Evolutionary conservation across 768 basidiomycete genomes (phyloP).

Genomic region (Kwoniella shandongensis): DNA sequence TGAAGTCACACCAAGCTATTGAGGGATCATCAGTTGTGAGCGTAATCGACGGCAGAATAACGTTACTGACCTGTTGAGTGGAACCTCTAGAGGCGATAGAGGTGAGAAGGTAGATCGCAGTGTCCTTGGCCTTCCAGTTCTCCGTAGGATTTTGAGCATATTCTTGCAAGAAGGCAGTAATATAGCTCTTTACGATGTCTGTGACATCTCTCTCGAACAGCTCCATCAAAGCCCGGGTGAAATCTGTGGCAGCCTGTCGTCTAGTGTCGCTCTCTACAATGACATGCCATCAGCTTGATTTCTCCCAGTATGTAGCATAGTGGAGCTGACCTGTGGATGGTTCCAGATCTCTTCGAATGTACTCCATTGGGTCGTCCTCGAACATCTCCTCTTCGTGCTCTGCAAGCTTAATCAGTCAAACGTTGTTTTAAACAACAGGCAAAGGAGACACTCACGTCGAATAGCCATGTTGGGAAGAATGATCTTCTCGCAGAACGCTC

Average conservation of each 20-base stretch:
- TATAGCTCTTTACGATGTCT: constrained; percentile 80
- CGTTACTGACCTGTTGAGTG: constrained; percentile 67
- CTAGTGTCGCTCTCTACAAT: constrained; percentile 75
- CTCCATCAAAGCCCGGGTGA: constrained; percentile 86
- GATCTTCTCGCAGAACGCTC: constrained; percentile 79
- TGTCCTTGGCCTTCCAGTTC: constrained; percentile 91
- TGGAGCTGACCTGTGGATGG: constrained; percentile 59
- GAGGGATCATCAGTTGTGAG: background rate
- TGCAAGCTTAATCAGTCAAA: constrained; percentile 26
- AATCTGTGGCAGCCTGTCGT: constrained; percentile 89
- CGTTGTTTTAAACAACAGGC: background rate
- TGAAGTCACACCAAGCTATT: constrained; percentile 85
- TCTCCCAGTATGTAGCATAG: too few relatives aligned
- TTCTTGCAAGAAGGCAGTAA: constrained; percentile 68
- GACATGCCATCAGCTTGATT: background rate
- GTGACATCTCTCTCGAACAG: constrained; percentile 80
- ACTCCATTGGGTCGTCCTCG: constrained; percentile 95
- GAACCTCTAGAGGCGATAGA: constrained; percentile 87
- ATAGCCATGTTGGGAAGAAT: constrained; percentile 90
- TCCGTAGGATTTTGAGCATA: constrained; percentile 60
- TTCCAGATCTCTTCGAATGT: constrained; percentile 81
- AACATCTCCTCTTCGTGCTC: constrained; percentile 92
- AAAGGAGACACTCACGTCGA: constrained; percentile 57
- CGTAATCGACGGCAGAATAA: background rate
- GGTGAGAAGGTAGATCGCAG: constrained; percentile 88